Evolutionary conservation across 2,329 filamentous ascomycete species (phyloP).

Genomic region (Penicillium fuscoglaucum): DNA sequence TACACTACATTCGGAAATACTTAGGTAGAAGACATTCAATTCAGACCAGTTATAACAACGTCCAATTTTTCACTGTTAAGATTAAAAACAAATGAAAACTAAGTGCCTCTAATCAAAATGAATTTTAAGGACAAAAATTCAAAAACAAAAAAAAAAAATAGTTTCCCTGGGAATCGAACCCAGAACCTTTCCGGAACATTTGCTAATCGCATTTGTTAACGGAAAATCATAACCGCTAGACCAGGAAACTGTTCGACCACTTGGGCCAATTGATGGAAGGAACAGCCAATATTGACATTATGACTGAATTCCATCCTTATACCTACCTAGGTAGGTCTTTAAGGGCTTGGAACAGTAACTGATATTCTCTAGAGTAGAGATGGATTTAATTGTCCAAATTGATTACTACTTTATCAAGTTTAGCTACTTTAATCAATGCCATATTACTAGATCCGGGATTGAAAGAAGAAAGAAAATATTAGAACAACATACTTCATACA

Average conservation of each 20-base stretch:
- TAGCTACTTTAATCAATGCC: background rate
- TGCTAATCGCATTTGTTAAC: slow-evolving; percentile 3
- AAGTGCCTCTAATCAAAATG: no score
- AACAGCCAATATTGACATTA: background rate
- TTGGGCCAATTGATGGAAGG: background rate
- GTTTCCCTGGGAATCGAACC: slow-evolving; percentile 13
- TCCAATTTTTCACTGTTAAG: no score
- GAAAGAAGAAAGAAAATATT: background rate
- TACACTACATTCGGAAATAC: background rate
- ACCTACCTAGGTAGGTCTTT: background rate
- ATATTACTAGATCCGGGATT: background rate
- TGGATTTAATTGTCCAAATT: background rate
- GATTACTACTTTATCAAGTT: background rate
- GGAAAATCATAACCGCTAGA: slow-evolving; percentile 13
- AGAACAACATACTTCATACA: background rate
- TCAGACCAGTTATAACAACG: no score
- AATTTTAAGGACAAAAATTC: background rate
- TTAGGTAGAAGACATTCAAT: background rate
- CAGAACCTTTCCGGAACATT: slow-evolving; percentile 5
- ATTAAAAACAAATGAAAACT: no score
- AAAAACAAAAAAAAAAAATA: slow-evolving; percentile 5
- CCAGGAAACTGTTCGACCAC: slow-evolving; percentile 6
- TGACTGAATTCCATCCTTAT: no score
- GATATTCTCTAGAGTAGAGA: background rate
- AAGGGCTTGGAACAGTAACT: background rate